Conservation (phyloP, 352 stramenopile species). For the Peronospora destructor region DNA sequence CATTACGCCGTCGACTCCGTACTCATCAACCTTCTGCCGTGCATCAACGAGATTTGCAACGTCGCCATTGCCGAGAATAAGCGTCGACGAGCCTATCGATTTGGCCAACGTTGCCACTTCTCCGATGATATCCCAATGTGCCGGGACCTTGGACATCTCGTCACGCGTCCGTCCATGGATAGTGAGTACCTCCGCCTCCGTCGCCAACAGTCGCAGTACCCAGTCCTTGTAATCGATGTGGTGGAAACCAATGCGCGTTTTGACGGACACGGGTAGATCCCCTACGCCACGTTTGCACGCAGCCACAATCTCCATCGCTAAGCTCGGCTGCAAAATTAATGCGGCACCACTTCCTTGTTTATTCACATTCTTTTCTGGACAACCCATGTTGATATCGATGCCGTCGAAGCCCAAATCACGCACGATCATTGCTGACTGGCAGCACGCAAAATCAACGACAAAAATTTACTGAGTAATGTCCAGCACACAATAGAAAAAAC, state of each 20-base stretch:
- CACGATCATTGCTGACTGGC: slow-evolving; percentile 65
- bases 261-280: slow-evolving; percentile 61
- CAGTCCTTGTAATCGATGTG: slow-evolving; percentile 75
- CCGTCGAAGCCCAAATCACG: slow-evolving; percentile 76
- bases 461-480: too few species aligned
- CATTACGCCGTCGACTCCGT: slow-evolving; percentile 76
- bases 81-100: slow-evolving; percentile 37
- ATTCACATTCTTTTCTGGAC: slow-evolving; percentile 67
- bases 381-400: slow-evolving; percentile 86
- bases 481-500: neutral
- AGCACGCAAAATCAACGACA: neutral
- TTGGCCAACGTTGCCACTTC: slow-evolving; percentile 56
- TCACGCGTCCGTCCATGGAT: slow-evolving; percentile 71
- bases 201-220: slow-evolving; percentile 60
- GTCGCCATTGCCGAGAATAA: slow-evolving; percentile 79
- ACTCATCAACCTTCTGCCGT: slow-evolving; percentile 53
- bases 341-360: slow-evolving; percentile 69
- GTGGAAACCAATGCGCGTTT: slow-evolving; percentile 77
- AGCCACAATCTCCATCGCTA: slow-evolving; percentile 57
- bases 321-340: slow-evolving; percentile 53
- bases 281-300: slow-evolving; percentile 65
- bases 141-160: slow-evolving; percentile 78
- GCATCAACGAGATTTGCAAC: slow-evolving; percentile 60
- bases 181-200: slow-evolving; percentile 63
- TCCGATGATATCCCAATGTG: slow-evolving; percentile 78